Percentiles rank a stretch among this genome's conserved stretches.
Evolutionary conservation across 2,329 filamentous ascomycete species (phyloP).

Genomic region (Fusarium sarcochroum): DNA sequence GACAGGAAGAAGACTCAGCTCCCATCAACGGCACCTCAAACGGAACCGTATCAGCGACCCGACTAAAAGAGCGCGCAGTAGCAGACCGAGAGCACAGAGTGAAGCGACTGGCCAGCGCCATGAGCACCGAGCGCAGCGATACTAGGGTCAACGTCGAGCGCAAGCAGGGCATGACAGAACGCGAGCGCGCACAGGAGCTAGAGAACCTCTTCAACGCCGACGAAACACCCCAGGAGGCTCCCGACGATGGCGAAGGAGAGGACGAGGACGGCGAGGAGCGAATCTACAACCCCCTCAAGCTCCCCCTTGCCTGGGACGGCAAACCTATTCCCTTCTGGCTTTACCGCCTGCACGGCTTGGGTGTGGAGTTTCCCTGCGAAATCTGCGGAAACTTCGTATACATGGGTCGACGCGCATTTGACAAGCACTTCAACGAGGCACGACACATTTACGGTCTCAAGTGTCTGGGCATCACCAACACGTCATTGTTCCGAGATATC

Average conservation of each 20-base stretch:
- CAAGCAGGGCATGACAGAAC: constrained; percentile 96
- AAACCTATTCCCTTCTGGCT: constrained; percentile 99
- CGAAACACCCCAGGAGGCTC: constrained; percentile 52
- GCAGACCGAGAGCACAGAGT: constrained; percentile 90
- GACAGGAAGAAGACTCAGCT: constrained; percentile 58
- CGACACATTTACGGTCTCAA: constrained; percentile 94
- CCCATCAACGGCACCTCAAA: constrained; percentile 47
- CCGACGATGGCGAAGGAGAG: constrained; percentile 74
- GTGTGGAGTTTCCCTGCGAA: constrained; percentile 95
- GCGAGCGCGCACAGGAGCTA: constrained; percentile 93
- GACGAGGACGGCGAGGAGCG: constrained; percentile 86
- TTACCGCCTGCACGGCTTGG: constrained; percentile 95
- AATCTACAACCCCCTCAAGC: constrained; percentile 96
- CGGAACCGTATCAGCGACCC: constrained; percentile 58
- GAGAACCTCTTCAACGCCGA: constrained; percentile 79
- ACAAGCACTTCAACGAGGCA: constrained; percentile 98
- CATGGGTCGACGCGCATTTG: constrained; percentile 94
- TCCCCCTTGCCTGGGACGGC: constrained; percentile 97
- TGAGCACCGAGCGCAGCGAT: constrained; percentile 89
- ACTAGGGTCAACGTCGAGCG: constrained; percentile 96
- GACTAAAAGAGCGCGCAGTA: constrained; percentile 89
- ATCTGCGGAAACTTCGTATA: constrained; percentile 99
- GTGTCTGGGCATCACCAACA: constrained; percentile 93
- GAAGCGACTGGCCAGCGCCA: constrained; percentile 82
- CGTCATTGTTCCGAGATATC: constrained; percentile 92